Evolutionary conservation across 2,329 filamentous ascomycete species (phyloP), one percentile per base, ranked within the genome.

Genomic region (Phyllosticta paracitricarpa): DNA sequence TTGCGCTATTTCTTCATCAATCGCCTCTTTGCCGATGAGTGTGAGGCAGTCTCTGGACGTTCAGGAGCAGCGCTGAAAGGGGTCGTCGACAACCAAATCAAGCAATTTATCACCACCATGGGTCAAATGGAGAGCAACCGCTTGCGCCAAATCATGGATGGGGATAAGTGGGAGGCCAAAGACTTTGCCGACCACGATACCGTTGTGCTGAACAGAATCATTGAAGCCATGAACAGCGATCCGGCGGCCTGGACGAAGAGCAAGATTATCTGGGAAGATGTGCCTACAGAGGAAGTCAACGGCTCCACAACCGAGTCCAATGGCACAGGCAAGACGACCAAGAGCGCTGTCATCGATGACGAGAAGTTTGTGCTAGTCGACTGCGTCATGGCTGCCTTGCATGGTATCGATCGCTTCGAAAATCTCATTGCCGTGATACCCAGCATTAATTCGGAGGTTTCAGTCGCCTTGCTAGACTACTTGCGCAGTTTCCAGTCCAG

Each of bases 401-500:
- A 85, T 61, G 91, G 89, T 57, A 87, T 97, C 65, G 87, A 90
- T 63, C 84, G 86, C 17, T 96, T 96, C 73, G 81, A 96, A 65
- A 89, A 89, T 64, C 82, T 99, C 3, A 87, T 93, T 62, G 82
- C 89, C 4, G 87, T 87, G 33, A 93, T 97, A 62, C 93, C 94
- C 1, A 93, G 88, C 63, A 92, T 97, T 84, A 89, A 91, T 1
- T 81, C 86, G 2, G 91, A 97, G 62, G 87, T 97, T 59, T 89
- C 90, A 0, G 79, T 83, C 2, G 87, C 86, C 0, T 82, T 99
- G 10, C 79, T 97, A 52, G 87, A 94, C 24, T 96, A 95, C 70
- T 81, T 97, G 14, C 89, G 94, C 66, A 81, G 96, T 3, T 99
- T 97, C 81, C 97, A 99, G 73, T 97, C 91, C 2, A 88, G 94